Evolutionary conservation across 2,329 filamentous ascomycete genomes (phyloP).

Genomic region (Penicillium brasilianum): DNA sequence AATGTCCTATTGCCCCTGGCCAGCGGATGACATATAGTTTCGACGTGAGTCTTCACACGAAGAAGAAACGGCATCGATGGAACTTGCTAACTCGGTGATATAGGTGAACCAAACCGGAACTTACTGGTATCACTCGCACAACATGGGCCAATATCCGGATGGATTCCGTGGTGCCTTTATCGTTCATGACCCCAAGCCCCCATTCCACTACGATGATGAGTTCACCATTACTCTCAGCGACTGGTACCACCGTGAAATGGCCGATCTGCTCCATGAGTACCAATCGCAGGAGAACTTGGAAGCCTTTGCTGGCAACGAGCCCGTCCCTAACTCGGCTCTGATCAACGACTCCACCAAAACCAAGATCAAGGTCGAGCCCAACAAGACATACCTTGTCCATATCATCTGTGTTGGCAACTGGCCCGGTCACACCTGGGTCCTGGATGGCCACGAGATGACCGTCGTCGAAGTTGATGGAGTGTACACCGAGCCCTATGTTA

Average conservation of each 20-base stretch:
- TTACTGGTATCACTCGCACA: conserved; percentile 80
- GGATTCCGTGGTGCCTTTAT: conserved; percentile 69
- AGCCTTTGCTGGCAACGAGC: conserved; percentile 62
- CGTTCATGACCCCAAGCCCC: conserved; percentile 66
- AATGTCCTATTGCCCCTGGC: conserved; percentile 70
- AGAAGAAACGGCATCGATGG: neutral
- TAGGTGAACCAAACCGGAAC: conserved; percentile 69
- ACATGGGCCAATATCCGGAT: conserved; percentile 71
- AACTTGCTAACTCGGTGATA: conserved; percentile 19
- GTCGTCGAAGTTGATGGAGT: conserved; percentile 47
- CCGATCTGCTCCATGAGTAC: conserved; percentile 54
- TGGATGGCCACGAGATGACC: conserved; percentile 50
- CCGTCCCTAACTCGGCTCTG: conserved; percentile 70
- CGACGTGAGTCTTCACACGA: conserved; percentile 44
- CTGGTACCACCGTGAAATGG: conserved; percentile 70
- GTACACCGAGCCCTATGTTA: conserved; percentile 38
- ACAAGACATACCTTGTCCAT: conserved; percentile 74
- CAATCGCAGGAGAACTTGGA: conserved; percentile 46
- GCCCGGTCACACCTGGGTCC: conserved; percentile 55
- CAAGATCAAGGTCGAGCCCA: conserved; percentile 64
- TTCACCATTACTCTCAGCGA: conserved; percentile 69
- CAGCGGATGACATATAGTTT: conserved; percentile 72
- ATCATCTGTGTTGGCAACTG: conserved; percentile 77
- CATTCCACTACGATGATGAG: conserved; percentile 68
- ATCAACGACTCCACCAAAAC: conserved; percentile 73